Conservation (phyloP, 805 yeast species). For the Candida nitratophila region DNA sequence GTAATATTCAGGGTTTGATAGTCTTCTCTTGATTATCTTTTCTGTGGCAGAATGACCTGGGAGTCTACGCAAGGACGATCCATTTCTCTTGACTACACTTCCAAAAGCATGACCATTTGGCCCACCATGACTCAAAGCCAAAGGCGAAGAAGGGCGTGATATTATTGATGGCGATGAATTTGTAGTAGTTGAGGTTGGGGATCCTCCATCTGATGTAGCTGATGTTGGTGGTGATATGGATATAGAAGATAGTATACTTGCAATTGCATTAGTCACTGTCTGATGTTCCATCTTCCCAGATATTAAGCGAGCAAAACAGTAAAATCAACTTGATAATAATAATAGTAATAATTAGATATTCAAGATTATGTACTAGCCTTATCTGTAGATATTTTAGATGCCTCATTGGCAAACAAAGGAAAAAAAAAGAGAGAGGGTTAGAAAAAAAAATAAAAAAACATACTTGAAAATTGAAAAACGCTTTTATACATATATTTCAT, state of each 20-base stretch:
- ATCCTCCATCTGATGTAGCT: no score
- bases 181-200: background rate
- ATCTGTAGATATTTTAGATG: no score
- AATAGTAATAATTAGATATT: no score
- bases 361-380: no score
- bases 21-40: conserved; percentile 1
- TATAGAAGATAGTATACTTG: conserved; percentile 8
- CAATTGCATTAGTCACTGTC: conserved; percentile 2
- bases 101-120: no score
- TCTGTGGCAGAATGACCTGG: background rate
- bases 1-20: conserved; percentile 2
- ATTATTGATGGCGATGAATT: conserved; percentile 3
- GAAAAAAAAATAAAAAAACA: no score
- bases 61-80: background rate
- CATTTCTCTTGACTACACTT: background rate
- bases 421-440: no score
- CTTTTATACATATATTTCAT: no score
- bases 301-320: no score
- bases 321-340: no score
- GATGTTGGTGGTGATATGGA: conserved; percentile 5
- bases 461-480: no score
- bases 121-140: background rate
- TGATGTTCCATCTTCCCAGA: background rate
- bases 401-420: no score
- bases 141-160: background rate